Evolutionary conservation across 768 basidiomycete species (phyloP), one percentile per base, ranked within the genome.

Genomic region (Holtermanniella nyarrowii): DNA sequence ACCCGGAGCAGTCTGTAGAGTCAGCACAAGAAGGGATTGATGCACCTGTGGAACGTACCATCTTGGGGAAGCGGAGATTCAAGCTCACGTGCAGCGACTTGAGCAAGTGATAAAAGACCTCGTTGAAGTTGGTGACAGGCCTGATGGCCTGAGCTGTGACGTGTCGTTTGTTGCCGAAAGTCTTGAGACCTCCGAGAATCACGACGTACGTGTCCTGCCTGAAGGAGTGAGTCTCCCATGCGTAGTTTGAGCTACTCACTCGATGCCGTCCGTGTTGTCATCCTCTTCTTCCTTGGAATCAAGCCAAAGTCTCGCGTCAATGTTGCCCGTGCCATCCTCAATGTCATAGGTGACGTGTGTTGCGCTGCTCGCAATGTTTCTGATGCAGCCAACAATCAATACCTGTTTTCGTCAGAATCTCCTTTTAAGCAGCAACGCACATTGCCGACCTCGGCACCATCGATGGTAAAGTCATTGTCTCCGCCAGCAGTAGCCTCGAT

Each of bases 401-500:
- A 89, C 74, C 86, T 89, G 56, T 10, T 37, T 20, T 26, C n/a
- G 11, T 49, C 48, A 49, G 40, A 4, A 44, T 24, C 18, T 39
- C 37, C 22, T 25, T 3, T 39, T 46, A 22, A 37, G 23, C 0
- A 39, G 43, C n/a, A 1, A 58, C 74, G 55, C 57, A 87, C 91
- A 70, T 88, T 86, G 44, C 85, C 85, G 52, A 90, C 76, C 56
- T 90, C 85, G 3, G 77, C 72, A 24, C 82, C 84, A 52, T 89
- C 89, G 26, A 97, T 76, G 53, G 77, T 76, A 82, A 88, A 95
- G 52, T 91, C 88, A 1, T 86, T 84, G 59, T 96, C 91, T 65
- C 93, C 87, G 4, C 82, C 77, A 74, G 91, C 89, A n/a, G 74
- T 77, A 1, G 90, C 85, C 58, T 79, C 78, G 27, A 76, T 66